Evolutionary conservation across 371 early-diverging fungal species (phyloP), one percentile per base, ranked within the genome.

Genomic region (Quaeritorhiza haematococci): DNA sequence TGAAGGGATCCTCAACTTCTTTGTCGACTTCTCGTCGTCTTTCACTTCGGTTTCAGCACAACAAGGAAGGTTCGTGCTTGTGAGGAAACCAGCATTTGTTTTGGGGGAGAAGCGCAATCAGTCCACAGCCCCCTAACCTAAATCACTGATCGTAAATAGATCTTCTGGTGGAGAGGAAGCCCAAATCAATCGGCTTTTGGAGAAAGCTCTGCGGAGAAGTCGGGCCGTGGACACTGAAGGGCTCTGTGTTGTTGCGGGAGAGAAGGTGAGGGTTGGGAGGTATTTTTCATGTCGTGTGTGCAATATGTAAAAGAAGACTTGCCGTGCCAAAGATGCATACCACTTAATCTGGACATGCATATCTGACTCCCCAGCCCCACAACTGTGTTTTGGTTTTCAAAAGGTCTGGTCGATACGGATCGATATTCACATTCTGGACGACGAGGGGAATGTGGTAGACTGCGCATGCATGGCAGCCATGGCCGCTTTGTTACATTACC

Each of bases 151-250:
- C 7, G 8, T 6, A 47, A 2, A 38, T 55, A 62, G 68, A 23
- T 26, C 52, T 19, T 53, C 63, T 17, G 66, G 65, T 3, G 89
- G 90, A 49, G 85, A 88, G 53, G 96, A 94, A 63, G 84, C 94
- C 0, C 66, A 88, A 32, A 77, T 96, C 24, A 84, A 83, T 34
- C 83, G 95, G 32, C 68, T 91, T 61, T 73, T 98, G 27, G 98
- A 98, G 64, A 92, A 90, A 58, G 84, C 89, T 3, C 64, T 98
- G 63, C 82, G 84, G 58, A 75, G 85, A 57, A 86, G 87, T 56
- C 79, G 92, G 52, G 94, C 94, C 8, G 75, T 98, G 53, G 97
- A 98, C 65, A 88, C 93, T 19, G 98, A 98, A 70, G 91, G 95
- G 6, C 76, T 98, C 55, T 96, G 98, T 70, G 93, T 98, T 52